phyloP scores from a whole-genome alignment of 768 basidiomycete species.

The Tricholoma furcatifolium region DNA sequence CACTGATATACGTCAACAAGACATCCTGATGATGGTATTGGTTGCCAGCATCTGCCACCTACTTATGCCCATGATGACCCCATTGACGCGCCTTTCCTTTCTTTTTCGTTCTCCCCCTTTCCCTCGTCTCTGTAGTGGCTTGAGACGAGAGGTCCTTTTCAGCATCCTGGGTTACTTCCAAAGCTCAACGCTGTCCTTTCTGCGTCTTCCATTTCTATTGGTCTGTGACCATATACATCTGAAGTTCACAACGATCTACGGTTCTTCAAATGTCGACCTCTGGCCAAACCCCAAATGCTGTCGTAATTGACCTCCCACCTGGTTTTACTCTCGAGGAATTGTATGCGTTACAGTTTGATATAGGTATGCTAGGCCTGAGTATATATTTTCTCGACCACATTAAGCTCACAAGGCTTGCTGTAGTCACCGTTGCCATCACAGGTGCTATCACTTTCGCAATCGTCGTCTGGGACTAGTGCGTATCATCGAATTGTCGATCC shows the following conservation, averaged over 20 bases:
- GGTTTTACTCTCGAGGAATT: constrained; percentile 13
- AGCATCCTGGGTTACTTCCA: not conserved
- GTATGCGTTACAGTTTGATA: constrained; percentile 7
- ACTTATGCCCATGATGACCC: not conserved
- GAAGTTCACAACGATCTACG: not conserved
- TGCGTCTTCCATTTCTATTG: not conserved
- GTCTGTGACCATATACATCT: not conserved
- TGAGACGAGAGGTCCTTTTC: not conserved
- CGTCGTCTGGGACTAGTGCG: constrained; percentile 15
- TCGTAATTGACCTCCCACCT: constrained; percentile 11
- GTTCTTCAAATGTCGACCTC: constrained; percentile 1
- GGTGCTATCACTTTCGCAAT: constrained; percentile 14
- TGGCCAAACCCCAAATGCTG: not conserved
- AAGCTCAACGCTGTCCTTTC: not conserved
- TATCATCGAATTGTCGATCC: not conserved
- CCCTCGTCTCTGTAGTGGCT: not conserved
- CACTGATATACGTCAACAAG: not conserved
- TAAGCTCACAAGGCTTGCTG: not conserved
- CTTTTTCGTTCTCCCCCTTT: too few species aligned
- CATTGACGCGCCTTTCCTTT: not conserved
- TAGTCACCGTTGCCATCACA: constrained; percentile 13
- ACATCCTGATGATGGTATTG: not conserved
- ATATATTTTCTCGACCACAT: not conserved
- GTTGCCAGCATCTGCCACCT: not conserved
- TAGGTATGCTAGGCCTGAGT: constrained; percentile 1